phyloP scores from a whole-genome alignment of 371 early-diverging fungal species.

The Haplosporangium sp. region DNA sequence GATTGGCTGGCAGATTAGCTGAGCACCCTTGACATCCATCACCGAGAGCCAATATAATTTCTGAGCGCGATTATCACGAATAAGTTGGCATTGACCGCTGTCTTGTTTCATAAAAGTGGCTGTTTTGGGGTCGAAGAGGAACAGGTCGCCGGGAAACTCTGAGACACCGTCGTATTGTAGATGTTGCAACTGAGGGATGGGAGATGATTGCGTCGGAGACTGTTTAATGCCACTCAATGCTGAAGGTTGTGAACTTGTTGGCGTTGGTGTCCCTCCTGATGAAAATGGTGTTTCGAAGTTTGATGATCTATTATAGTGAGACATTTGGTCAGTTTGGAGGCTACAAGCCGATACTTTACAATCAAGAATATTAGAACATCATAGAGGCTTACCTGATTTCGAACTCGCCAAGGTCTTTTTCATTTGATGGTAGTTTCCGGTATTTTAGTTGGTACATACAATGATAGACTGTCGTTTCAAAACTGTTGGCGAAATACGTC shows the following conservation, averaged over 20 bases:
- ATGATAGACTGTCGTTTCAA: conserved; percentile 2
- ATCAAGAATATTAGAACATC: no score
- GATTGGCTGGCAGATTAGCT: not conserved
- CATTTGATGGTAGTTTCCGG: conserved; percentile 45
- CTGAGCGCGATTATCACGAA: not conserved
- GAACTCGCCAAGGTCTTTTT: conserved; percentile 63
- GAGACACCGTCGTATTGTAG: not conserved
- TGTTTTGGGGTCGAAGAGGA: not conserved
- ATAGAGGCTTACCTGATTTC: conserved; percentile 25
- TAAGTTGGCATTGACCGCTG: not conserved
- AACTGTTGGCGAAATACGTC: conserved; percentile 1
- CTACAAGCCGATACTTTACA: no score
- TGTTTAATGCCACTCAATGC: no score
- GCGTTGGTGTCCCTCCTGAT: no score
- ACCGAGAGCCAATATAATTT: not conserved
- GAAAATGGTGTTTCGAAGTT: no score
- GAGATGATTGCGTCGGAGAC: no score
- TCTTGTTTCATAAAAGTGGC: not conserved
- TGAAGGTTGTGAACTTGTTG: no score
- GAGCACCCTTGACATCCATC: not conserved
- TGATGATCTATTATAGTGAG: not conserved
- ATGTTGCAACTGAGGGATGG: not conserved
- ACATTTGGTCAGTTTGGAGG: not conserved
- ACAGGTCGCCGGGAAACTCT: not conserved
- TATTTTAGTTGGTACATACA: conserved; percentile 9